Base-by-base conservation (phyloP, 2,329 filamentous ascomycete genomes). In the Aspergillus vadensis region DNA sequence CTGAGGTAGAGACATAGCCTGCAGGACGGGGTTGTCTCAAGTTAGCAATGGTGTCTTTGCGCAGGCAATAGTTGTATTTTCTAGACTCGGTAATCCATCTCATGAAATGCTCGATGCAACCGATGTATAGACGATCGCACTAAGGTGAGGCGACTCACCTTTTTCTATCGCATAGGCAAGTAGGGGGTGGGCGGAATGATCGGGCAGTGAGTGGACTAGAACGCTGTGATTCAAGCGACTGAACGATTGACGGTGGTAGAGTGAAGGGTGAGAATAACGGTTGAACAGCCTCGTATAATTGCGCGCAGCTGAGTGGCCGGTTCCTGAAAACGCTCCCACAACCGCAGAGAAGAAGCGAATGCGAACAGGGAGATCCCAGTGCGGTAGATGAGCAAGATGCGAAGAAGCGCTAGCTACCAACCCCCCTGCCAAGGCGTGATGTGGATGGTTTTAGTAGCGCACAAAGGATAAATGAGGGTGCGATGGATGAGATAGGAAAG, bases 1-100 rank as follows among this genome's bases (percentile, higher is more conserved):
- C 67, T 80, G 82, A 60, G 83, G 83, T 65, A 83, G 75, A 69
- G 83, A 83, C 80, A 82, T 82, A 58, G 60, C 64, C 53, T 44
- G 4, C 19, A 47, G 15, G 15, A 30, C 44, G 17, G 36, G 36
- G 8, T 12, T 30, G 27, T 30, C 10, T 7, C 12, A 8, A 32
- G 14, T 32, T 21, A 36, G 12, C 38, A n/a, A 19, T 32, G 7
- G 14, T 30, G 10, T 23, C 2, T 19, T 36, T 32, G 38, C 53
- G 23, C 14, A 27, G 7, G 25, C 15, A 32, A n/a, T 12, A 15
- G 14, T 10, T 1, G n/a, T 15, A 30, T 23, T 15, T 14, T 14
- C 6, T 7, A 14, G 9, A 19, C 15, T 17, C 47, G 2, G 17
- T 49, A 5, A 10, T 10, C 12, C 23, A 3, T 5, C 8, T 15